phyloP scores from a whole-genome alignment of 179 eudicot genomes.

The Nepenthes alata region DNA sequence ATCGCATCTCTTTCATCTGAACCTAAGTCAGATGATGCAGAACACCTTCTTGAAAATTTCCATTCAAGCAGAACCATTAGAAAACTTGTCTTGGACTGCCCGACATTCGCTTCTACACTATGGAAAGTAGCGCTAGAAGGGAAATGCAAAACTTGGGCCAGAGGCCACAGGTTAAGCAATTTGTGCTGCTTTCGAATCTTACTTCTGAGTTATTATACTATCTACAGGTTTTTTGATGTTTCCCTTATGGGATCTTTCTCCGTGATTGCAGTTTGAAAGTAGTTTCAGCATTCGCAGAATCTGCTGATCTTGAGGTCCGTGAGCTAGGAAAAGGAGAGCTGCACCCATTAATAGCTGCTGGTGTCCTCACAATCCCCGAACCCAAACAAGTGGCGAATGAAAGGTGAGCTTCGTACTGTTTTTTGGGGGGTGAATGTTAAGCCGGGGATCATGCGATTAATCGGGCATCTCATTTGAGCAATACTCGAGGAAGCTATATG shows the following conservation, averaged over 20 bases:
- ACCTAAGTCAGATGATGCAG: conserved; percentile 50
- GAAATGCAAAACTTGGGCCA: conserved; percentile 57
- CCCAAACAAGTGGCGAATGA: conserved; percentile 19
- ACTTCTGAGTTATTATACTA: neutral
- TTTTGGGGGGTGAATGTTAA: too few species aligned
- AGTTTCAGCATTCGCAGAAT: conserved; percentile 55
- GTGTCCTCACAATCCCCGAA: conserved; percentile 43
- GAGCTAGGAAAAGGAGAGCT: conserved; percentile 46
- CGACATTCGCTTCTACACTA: conserved; percentile 57
- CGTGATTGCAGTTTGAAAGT: conserved; percentile 49
- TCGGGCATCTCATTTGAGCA: too few species aligned
- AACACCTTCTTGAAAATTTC: conserved; percentile 74
- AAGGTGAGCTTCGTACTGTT: too few species aligned
- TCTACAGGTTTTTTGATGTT: neutral
- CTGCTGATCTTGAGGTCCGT: conserved; percentile 37
- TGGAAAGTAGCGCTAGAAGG: conserved; percentile 75
- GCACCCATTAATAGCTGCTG: conserved; percentile 56
- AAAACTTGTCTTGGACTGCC: conserved; percentile 70
- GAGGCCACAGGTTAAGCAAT: conserved; percentile 72
- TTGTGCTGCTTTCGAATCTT: neutral
- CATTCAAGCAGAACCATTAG: conserved; percentile 79
- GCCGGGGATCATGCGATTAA: too few species aligned
- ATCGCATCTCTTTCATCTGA: conserved; percentile 56
- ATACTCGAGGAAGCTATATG: too few species aligned
- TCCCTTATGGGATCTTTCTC: neutral